Evolutionary conservation across 805 yeast species (phyloP), one percentile per base, ranked within the genome.

Genomic region (Candida piceae): DNA sequence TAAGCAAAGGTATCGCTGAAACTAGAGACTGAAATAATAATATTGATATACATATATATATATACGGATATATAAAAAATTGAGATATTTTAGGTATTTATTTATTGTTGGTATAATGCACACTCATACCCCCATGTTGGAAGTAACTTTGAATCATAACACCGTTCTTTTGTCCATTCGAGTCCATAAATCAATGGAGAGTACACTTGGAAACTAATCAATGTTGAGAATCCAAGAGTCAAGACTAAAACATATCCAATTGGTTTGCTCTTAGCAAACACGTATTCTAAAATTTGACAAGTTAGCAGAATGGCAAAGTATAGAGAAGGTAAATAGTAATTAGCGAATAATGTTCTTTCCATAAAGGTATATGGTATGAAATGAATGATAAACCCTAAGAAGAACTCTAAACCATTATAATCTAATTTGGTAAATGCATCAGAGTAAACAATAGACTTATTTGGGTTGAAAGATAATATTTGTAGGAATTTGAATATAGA

Each of bases 371-470:
- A 78, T 15, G 93, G 90, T 29, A 70, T 44, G 43, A 67, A 74
- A 48, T 80, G 80, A 16, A 78, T 21, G 1, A 66, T 41, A 74
- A 78, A 84, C 1, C 86, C 93, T 2, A 74, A 40, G 13, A 72
- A 46, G 39, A 59, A 71, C 41, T 69, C 72, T 11, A 48, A 26
- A 0, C 55, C 41, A 30, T 53, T 54, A 21, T 35, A 33, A 16
- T 57, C 57, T 24, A 64, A 49, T 7, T 42, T 42, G 15, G 30
- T 32, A 12, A 41, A 41, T 6, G 20, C 41, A 13, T 34, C 13
- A 6, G 46, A 22, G 24, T 36, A 36, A 7, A n/a, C 17, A 4
- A 31, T 22, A 5, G 35, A 6, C 2, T 19, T 16, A 40, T 41
- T 31, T 23, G 62, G 60, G 28, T 53, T 50, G 44, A 31, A 50